Evolutionary conservation across 257 asterid genomes (phyloP).

Genomic region (Solanum arcanum): DNA sequence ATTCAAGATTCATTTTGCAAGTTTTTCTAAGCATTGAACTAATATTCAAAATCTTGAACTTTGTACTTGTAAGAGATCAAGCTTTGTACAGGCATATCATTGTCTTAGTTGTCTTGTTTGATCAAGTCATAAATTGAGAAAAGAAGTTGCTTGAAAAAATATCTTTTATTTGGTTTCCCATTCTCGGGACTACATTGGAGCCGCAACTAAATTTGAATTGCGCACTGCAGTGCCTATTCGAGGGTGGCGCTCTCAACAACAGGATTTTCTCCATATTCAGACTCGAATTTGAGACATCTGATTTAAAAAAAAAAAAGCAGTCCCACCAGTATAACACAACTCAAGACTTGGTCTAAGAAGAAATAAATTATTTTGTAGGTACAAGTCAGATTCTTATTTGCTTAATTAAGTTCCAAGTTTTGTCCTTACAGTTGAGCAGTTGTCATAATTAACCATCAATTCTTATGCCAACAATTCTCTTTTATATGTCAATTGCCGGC

Average conservation of each 20-base stretch:
- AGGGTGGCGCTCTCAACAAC: too few relatives aligned
- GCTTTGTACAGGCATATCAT: neutral
- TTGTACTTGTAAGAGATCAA: neutral
- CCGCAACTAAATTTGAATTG: rapidly evolving
- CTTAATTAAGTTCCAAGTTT: neutral
- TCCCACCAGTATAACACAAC: rapidly evolving
- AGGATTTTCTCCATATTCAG: rapidly evolving
- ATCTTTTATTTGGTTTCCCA: too few relatives aligned
- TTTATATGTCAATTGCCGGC: neutral
- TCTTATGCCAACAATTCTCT: neutral
- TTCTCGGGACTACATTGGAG: too few relatives aligned
- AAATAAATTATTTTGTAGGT: neutral
- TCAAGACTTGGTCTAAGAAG: neutral
- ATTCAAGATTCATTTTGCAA: neutral
- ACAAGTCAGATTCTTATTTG: neutral
- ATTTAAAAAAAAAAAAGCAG: rapidly evolving
- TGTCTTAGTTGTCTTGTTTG: neutral
- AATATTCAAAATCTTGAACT: neutral
- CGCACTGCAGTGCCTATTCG: too few relatives aligned
- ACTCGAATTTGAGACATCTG: rapidly evolving
- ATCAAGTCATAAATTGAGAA: neutral
- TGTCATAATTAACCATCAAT: neutral
- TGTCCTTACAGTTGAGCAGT: neutral
- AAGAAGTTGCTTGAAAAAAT: neutral
- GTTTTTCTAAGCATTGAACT: neutral